Evolutionary conservation across 257 asterid species (phyloP).

Genomic region (Gentiana dahurica): DNA sequence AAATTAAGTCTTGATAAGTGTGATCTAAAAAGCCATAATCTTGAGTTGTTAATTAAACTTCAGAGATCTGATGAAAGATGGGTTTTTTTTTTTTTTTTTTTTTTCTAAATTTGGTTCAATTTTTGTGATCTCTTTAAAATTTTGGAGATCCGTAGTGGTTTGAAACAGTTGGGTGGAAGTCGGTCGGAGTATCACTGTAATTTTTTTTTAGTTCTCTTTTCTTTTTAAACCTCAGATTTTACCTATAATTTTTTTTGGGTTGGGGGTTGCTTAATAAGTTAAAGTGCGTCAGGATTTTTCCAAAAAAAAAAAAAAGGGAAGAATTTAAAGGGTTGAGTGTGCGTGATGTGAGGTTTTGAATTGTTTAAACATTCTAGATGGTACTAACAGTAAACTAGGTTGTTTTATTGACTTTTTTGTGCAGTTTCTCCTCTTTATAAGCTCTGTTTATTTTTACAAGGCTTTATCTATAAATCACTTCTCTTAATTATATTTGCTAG

Average conservation of each 20-base stretch:
- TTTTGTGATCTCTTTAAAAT: background rate
- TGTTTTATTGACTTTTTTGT: slow-evolving; percentile 20
- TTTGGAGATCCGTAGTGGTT: background rate
- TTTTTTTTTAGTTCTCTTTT: background rate
- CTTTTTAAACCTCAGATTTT: slow-evolving; percentile 19
- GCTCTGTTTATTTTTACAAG: slow-evolving; percentile 15
- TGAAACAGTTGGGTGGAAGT: background rate
- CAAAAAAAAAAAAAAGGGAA: background rate
- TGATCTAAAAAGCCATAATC: background rate
- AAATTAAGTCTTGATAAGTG: too few species aligned
- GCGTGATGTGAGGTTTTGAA: slow-evolving; percentile 22
- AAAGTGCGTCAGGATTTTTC: background rate
- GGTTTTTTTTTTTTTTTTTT: too few species aligned
- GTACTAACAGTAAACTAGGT: slow-evolving; percentile 4
- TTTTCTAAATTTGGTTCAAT: too few species aligned
- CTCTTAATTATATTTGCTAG: slow-evolving; percentile 11
- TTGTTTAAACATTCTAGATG: slow-evolving; percentile 20
- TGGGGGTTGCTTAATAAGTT: background rate
- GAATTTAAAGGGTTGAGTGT: slow-evolving; percentile 6
- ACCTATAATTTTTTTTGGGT: slow-evolving; percentile 9
- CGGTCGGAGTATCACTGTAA: background rate
- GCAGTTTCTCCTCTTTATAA: slow-evolving; percentile 7
- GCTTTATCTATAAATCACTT: background rate
- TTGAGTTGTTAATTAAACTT: background rate
- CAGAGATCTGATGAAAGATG: slow-evolving; percentile 11